Base-by-base conservation (phyloP, 176 grass and related monocot species). In the Bromus sterilis region DNA sequence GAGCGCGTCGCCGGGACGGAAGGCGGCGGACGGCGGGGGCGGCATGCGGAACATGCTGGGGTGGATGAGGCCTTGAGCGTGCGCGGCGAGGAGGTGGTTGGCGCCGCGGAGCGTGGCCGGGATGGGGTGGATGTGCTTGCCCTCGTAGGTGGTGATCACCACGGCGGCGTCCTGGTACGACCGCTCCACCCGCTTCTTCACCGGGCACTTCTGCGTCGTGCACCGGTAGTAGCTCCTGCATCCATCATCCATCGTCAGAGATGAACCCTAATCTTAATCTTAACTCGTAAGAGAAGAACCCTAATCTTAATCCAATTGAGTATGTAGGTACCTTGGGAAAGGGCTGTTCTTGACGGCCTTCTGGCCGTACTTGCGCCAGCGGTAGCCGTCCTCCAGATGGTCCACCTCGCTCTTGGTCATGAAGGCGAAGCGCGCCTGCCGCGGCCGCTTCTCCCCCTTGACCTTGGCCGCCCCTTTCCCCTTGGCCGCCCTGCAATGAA, bases 141-240 rank as follows among this genome's bases (percentile, higher is more conserved):
- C 96, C 82, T 99, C 96, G 81, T 99, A 99, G 24, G 96, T 99
- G 61, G 96, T 99, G 78, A 99, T 88, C 74, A 99, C 96, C 9
- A 93, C 84, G 14, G 82, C 79, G 21, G 96, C 79, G 77, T 99
- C 93, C 53, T 95, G 86, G 70, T 71, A 86, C 46, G 93, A 93
- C 73, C 96, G 81, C 96, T 99, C 96, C 72, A 99, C 96, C 77
- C 96, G 84, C 93, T 99, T 99, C 96, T 99, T 99, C 89, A 99
- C 96, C 2, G 87, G 78, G 61, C 96, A 99, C 86, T 93, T 99
- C 82, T 95, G 96, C 42, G 93, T 89, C 65, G 96, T 99, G 89
- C 96, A 99, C 33, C 96, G 89, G 75, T 99, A 99, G 82, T 99
- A 99, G 84, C 96, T 95, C 90, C 96, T 98, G 93, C 18, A 46